Base-by-base conservation (phyloP, 2,329 filamentous ascomycete species). In the Penicillium expansum region DNA sequence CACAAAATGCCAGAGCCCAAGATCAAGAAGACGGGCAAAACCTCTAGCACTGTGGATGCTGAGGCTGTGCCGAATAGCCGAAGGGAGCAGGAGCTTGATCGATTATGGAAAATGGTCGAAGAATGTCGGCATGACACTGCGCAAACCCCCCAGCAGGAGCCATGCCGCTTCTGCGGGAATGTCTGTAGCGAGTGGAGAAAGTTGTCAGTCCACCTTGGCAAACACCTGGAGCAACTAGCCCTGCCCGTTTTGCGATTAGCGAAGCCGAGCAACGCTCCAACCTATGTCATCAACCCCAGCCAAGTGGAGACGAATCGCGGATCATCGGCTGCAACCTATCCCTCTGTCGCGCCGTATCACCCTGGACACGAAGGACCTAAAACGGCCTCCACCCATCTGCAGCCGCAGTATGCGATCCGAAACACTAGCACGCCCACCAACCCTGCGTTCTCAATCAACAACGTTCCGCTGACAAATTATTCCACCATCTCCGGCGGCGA, bases 211-310 rank as follows among this genome's bases (percentile, higher is more conserved):
- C 92, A 96, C 74, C 76, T 96, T 70, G 91, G 91, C 48, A 93
- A 93, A 73, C 92, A 97, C 72, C 94, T 97, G 91, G 91, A 96
- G 73, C 86, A 91, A 63, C 89, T 96, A 69, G 90, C 90, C 67
- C 83, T 96, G 69, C 92, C 92, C 0, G 84, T 96, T 32, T 79
- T 96, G 55, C 71, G 74, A 48, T 69, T 82, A 43, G 77, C 79
- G 39, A 74, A 73, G 51, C 75, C 79, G 56, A 71, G 74, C 58
- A 71, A 74, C 39, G 67, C 78, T 43, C 48, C 58, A 41, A 55
- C 51, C 18, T 57, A 49, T 54, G 55, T 30, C 37, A 48, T 51
- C 42, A 55, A 58, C 37, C 30, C 55, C 38, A 56, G 47, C 33
- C 35, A 41, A 33, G 35, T 41, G 52, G 43, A 49, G 27, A 37